Percentiles rank a stretch among this genome's conserved stretches.
phyloP scores from a whole-genome alignment of 768 basidiomycete species.

The Rhizopogon vesiculosus region DNA sequence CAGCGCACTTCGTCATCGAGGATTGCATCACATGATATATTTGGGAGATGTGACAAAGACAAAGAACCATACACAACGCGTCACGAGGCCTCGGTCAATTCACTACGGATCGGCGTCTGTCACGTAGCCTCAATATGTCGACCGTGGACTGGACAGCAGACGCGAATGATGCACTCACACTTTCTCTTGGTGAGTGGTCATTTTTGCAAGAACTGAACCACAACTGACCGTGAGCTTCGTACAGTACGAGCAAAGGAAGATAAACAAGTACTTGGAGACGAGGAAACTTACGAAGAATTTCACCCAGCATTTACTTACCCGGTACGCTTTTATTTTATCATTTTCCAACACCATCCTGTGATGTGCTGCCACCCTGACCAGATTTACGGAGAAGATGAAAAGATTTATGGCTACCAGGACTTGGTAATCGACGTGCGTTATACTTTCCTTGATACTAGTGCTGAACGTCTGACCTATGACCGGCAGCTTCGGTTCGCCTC shows the following conservation, averaged over 20 bases:
- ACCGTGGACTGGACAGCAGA: constrained; percentile 66
- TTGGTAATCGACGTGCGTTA: constrained; percentile 73
- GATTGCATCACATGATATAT: too few relatives aligned
- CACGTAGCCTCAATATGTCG: constrained; percentile 11
- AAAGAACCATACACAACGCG: constrained; percentile 26
- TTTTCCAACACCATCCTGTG: not conserved
- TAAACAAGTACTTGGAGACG: constrained; percentile 47
- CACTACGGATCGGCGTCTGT: not conserved
- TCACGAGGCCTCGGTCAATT: not conserved
- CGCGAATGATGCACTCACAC: constrained; percentile 69
- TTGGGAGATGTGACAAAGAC: not conserved
- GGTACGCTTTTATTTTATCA: constrained; percentile 34
- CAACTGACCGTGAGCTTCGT: not conserved
- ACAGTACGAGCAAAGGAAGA: constrained; percentile 72
- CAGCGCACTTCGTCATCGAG: not conserved
- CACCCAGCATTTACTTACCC: constrained; percentile 94
- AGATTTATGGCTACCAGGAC: constrained; percentile 89
- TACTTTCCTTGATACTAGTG: not conserved
- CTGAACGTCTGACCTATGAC: not conserved
- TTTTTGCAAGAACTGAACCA: not conserved
- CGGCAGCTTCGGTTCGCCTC: constrained; percentile 79
- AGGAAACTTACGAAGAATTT: constrained; percentile 64
- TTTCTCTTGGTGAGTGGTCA: constrained; percentile 60
- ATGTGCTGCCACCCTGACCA: constrained; percentile 19
- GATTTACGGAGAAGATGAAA: constrained; percentile 97